Evolutionary conservation across 2,329 filamentous ascomycete genomes (phyloP).

Genomic region (Ophiostoma sp.): DNA sequence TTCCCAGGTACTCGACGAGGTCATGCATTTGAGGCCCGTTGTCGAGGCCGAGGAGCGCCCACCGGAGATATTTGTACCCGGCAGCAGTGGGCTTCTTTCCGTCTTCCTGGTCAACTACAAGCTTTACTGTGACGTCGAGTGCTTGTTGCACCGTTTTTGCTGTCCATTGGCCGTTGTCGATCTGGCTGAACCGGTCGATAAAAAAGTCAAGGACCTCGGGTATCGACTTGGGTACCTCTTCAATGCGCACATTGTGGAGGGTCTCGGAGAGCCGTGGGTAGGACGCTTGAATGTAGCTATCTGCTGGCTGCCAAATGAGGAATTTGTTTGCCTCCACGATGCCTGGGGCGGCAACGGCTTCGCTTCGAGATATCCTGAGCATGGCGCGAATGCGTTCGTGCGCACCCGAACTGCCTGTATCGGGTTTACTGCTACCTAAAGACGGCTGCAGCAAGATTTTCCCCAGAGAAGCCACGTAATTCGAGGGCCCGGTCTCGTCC

Average conservation of each 20-base stretch:
- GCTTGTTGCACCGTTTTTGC: constrained; percentile 15
- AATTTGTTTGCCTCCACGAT: constrained; percentile 28
- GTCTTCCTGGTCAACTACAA: constrained; percentile 1
- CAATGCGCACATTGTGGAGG: constrained; percentile 13
- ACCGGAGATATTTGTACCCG: constrained; percentile 31
- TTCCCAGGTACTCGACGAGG: constrained; percentile 32
- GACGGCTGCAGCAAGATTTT: constrained; percentile 3
- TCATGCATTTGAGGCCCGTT: constrained; percentile 29
- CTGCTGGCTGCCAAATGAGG: constrained; percentile 30
- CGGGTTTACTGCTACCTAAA: background rate
- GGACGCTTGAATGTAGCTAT: constrained; percentile 13
- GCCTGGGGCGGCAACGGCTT: constrained; percentile 16
- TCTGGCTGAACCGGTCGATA: constrained; percentile 18
- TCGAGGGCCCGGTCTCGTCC: background rate
- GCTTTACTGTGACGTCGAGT: constrained; percentile 18
- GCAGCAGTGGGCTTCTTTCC: constrained; percentile 14
- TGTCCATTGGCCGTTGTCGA: constrained; percentile 22
- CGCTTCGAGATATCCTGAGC: constrained; percentile 25
- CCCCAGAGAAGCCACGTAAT: constrained; percentile 12
- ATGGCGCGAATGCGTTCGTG: constrained; percentile 21
- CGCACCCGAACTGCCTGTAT: background rate
- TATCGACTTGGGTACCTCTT: background rate
- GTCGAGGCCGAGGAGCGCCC: constrained; percentile 31
- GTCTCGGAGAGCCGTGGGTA: constrained; percentile 13
- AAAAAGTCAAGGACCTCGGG: constrained; percentile 20